Percentiles rank a stretch among this genome's conserved stretches.
phyloP scores from a whole-genome alignment of 345 rosid genomes.

The Hibiscus tridactylites region DNA sequence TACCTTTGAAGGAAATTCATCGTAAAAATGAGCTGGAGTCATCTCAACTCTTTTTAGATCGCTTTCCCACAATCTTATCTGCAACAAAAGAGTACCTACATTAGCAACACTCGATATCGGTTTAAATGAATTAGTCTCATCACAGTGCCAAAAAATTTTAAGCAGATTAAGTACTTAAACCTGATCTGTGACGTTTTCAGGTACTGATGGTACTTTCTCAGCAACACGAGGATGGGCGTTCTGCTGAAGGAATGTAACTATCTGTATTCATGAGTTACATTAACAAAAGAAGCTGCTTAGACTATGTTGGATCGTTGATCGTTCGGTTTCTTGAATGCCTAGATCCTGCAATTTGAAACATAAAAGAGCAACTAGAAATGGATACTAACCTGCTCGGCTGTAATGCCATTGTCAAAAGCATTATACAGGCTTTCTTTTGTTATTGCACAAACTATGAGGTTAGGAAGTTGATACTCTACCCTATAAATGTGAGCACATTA shows the following conservation, averaged over 20 bases:
- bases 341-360: not conserved
- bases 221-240: slow-evolving; percentile 54
- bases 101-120: not conserved
- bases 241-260: slow-evolving; percentile 70
- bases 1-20: slow-evolving; percentile 87
- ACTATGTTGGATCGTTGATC: not conserved
- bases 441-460: slow-evolving; percentile 82
- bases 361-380: slow-evolving; percentile 9
- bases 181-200: slow-evolving; percentile 96
- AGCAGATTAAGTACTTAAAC: slow-evolving; percentile 22
- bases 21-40: slow-evolving; percentile 65
- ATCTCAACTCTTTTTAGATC: slow-evolving; percentile 90
- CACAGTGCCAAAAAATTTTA: not conserved
- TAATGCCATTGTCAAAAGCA: slow-evolving; percentile 92
- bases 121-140: not conserved
- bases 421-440: slow-evolving; percentile 81
- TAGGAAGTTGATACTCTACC: slow-evolving; percentile 93
- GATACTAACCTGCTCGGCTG: slow-evolving; percentile 63
- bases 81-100: slow-evolving; percentile 10
- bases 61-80: slow-evolving; percentile 95
- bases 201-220: slow-evolving; percentile 67
- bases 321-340: not conserved
- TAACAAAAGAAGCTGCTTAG: slow-evolving; percentile 9
- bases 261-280: slow-evolving; percentile 35
- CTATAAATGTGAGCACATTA: slow-evolving; percentile 34